Evolutionary conservation across 1,284 basidiomycete species (phyloP), one percentile per base, ranked within the genome.

Genomic region (Cryptococcus jaspeensis): DNA sequence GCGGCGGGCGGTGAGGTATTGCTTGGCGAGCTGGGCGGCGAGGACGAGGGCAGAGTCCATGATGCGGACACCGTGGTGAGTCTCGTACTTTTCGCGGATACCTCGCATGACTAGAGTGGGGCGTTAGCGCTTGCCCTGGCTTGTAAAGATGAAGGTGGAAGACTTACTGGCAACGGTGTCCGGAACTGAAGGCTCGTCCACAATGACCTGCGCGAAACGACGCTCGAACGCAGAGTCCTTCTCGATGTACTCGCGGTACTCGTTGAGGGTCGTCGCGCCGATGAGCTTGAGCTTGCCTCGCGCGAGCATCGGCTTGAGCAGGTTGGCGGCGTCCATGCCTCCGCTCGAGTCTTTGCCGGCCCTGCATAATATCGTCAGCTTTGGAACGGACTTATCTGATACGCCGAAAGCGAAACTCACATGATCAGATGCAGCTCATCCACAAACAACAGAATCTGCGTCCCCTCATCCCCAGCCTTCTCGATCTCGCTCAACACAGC

Each of bases 241-340:
- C 78, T 98, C 95, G 73, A 98, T 94, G 77, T 94, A 92, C 76
- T 95, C 90, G 61, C 92, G 83, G 79, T 97, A 98, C 75, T 99
- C 94, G 56, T 87, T 85, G 5, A 95, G 83, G 0, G 94, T 97
- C 1, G 94, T 98, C 5, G 94, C 94, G 63, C 94, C 95, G 57
- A 98, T 95, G 71, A 87, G 86, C 56, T 86, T 84, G 43, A 92
- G 81, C 78, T 95, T 96, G 50, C 95, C 95, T 61, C 96, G 86
- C 18, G 95, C 90, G 28, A 94, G 81, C 65, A 92, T 82, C 11
- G 90, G 91, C 75, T 95, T 94, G 80, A 95, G 88, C 28, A 94
- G 80, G 78, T 95, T 95, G 9, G 87, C 90, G 3, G 80, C 78
- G 64, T 80, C 77, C 75, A 80, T 78, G n/a, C 79, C 79, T 11